Base-by-base conservation (phyloP, 2,329 filamentous ascomycete genomes). In the Cladobotryum protrusum region DNA sequence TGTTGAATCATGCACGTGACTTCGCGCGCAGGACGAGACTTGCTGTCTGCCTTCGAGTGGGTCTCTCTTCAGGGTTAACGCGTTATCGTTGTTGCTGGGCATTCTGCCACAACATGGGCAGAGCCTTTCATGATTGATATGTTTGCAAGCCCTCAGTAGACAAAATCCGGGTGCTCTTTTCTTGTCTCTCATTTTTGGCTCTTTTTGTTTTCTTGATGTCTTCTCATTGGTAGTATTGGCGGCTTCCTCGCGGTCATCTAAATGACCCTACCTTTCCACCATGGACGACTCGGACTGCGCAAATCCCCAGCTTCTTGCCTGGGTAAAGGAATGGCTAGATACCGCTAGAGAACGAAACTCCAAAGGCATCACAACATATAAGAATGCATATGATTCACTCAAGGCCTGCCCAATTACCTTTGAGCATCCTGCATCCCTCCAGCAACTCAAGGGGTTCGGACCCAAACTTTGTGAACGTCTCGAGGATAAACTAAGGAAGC, bases 321-420 rank as follows among this genome's bases (percentile, higher is more conserved):
- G 86, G 82, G 81, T 91, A 45, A 84, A 87, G 61, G 86, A 90
- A 71, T 89, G 85, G 85, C 77, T 86, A 45, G 85, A 90, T 41
- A 64, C 78, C 37, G 87, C 86, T 12, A 75, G 78, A 44, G 81
- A 88, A 57, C 78, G 78, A 42, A 88, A 85, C 61, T 79, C 81
- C 15, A 89, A 88, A 63, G 85, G 85, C 18, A 69, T 82, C 19
- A 80, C 76, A n/a, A 83, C 80, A 0, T 92, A 90, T 65, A 86
- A 81, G 56, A 82, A 85, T 58, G 88, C 88, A 1, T 89, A 89
- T 61, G 78, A 88, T 51, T 86, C 87, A 2, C 79, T 93, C 65
- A 87, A 84, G 66, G 80, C 80, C 12, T 91, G 87, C 55, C 87
- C 88, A 0, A 71, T 89, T 36, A 68, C 70, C 1, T 87, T 89